Conservation (phyloP, 2,329 filamentous ascomycete genomes). For the Tympanopsis confertula region DNA sequence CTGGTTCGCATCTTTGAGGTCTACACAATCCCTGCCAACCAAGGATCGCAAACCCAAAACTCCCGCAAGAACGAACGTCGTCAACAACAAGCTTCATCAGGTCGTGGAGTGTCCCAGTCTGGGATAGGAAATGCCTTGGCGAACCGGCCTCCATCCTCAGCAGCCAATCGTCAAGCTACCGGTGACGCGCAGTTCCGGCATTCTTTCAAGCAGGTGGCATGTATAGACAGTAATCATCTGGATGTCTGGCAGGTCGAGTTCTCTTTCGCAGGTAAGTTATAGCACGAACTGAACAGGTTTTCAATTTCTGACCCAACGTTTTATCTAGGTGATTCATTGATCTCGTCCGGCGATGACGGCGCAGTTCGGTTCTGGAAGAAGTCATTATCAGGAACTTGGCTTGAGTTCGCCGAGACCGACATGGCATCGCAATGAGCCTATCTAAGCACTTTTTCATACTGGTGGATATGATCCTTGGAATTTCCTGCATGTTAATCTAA, state of each 20-base stretch:
- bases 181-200: constrained; percentile 25
- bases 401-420: constrained; percentile 27
- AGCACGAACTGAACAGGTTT: constrained; percentile 1
- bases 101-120: constrained; percentile 17
- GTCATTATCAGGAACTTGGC: constrained; percentile 26
- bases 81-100: constrained; percentile 1
- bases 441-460: too few species aligned
- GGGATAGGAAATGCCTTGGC: constrained; percentile 27
- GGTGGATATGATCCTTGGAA: too few species aligned
- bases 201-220: constrained; percentile 24
- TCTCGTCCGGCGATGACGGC: constrained; percentile 27
- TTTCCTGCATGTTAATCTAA: too few species aligned
- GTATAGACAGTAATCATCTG: constrained; percentile 27
- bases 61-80: background rate
- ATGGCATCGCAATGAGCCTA: constrained; percentile 16
- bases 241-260: constrained; percentile 30
- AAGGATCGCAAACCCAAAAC: background rate
- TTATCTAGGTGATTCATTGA: constrained; percentile 24
- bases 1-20: constrained; percentile 52
- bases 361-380: constrained; percentile 28
- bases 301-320: background rate
- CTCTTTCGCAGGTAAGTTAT: constrained; percentile 23
- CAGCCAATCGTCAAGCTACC: constrained; percentile 15
- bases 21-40: background rate
- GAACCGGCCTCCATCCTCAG: constrained; percentile 13